These are phyloP conservation scores for Monosporascus ibericus DNA, from an alignment of 2,329 filamentous ascomycete species.

Conservation along the genomic window DNA sequence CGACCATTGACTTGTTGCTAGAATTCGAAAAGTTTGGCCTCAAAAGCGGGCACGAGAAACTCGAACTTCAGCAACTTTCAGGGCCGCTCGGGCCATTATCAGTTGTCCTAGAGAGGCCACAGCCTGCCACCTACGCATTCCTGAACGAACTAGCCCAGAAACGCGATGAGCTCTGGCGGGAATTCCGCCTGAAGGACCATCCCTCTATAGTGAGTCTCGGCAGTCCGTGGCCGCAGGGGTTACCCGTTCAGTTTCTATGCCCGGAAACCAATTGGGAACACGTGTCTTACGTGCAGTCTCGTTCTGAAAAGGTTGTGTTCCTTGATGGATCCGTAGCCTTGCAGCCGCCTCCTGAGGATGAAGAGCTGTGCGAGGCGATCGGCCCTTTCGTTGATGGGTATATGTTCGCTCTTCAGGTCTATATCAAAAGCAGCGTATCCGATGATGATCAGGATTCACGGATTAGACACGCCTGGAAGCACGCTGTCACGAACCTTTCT, in stretches of 20 bases:
- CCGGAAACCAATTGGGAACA: not conserved
- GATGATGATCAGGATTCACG: slow-evolving; percentile 6
- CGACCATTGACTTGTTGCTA: slow-evolving; percentile 23
- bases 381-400: slow-evolving; percentile 15
- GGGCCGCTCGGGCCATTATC: not conserved
- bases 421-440: slow-evolving; percentile 4
- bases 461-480: slow-evolving; percentile 10
- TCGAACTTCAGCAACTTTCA: not conserved
- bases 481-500: slow-evolving; percentile 9
- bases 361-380: slow-evolving; percentile 9
- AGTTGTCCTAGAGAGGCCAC: too few species aligned
- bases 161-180: slow-evolving; percentile 14
- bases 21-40: slow-evolving; percentile 15
- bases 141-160: slow-evolving; percentile 13
- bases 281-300: slow-evolving; percentile 15
- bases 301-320: slow-evolving; percentile 15
- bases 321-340: slow-evolving; percentile 2
- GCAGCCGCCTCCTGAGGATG: slow-evolving; percentile 6
- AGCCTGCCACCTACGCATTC: slow-evolving; percentile 3
- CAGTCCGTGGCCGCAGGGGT: slow-evolving; percentile 12
- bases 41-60: slow-evolving; percentile 1
- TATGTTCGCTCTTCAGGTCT: slow-evolving; percentile 12
- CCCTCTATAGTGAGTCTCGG: slow-evolving; percentile 3
- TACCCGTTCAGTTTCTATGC: slow-evolving; percentile 8
- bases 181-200: slow-evolving; percentile 1